Evolutionary conservation across 768 basidiomycete genomes (phyloP).

Genomic region (Pholiota molesta): DNA sequence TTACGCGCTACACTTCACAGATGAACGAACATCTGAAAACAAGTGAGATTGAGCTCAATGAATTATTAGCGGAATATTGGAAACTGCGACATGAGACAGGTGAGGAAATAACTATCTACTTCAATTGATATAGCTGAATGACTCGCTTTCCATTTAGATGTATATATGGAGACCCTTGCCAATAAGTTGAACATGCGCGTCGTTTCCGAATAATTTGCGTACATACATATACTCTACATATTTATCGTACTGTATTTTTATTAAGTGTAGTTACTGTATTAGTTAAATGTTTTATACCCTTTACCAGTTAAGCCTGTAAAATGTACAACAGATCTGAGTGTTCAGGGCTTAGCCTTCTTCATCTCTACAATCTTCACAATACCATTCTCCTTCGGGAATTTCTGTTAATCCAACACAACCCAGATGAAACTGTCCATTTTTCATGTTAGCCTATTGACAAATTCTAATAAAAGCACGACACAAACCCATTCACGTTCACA

Average conservation of each 20-base stretch:
- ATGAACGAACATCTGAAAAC: slow-evolving; percentile 75
- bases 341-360: slow-evolving; percentile 28
- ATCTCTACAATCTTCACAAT: slow-evolving; percentile 65
- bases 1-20: slow-evolving; percentile 35
- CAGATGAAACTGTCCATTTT: slow-evolving; percentile 64
- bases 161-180: slow-evolving; percentile 86
- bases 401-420: slow-evolving; percentile 64
- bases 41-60: slow-evolving; percentile 79
- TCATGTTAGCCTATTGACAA: slow-evolving; percentile 6
- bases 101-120: slow-evolving; percentile 29
- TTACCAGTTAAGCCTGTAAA: not conserved
- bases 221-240: slow-evolving; percentile 7
- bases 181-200: slow-evolving; percentile 73
- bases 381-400: slow-evolving; percentile 70
- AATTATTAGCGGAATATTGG: slow-evolving; percentile 85
- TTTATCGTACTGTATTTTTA: slow-evolving; percentile 9
- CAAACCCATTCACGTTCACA: slow-evolving; percentile 87
- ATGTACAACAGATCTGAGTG: not conserved
- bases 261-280: not conserved
- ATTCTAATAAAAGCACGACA: slow-evolving; percentile 15
- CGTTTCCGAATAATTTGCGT: slow-evolving; percentile 24
- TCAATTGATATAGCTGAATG: slow-evolving; percentile 5
- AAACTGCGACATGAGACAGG: slow-evolving; percentile 77
- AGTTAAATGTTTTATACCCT: slow-evolving; percentile 4
- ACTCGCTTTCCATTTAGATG: slow-evolving; percentile 45